These are phyloP conservation scores for Ceratobasidium sp. DNA, from an alignment of 1,284 basidiomycete genomes.

Conservation along the genomic window DNA sequence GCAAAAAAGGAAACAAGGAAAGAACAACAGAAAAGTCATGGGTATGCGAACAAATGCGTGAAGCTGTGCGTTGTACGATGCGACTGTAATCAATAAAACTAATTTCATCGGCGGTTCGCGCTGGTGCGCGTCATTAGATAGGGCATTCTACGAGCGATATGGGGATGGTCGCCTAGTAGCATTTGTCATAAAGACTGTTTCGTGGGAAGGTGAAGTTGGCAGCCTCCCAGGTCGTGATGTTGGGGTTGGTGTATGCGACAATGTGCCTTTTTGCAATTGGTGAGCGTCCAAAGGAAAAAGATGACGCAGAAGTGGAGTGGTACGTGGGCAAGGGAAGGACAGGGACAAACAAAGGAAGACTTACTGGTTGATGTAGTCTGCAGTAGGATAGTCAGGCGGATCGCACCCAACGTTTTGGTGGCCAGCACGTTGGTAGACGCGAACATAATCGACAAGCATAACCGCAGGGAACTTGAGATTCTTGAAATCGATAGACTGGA, in stretches of 20 bases:
- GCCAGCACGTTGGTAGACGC: slow-evolving; percentile 75
- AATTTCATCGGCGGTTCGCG: slow-evolving; percentile 19
- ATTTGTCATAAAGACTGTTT: slow-evolving; percentile 67
- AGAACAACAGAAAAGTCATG: neutral
- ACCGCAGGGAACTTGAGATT: slow-evolving; percentile 69
- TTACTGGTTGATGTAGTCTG: slow-evolving; percentile 60
- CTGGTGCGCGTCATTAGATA: slow-evolving; percentile 3
- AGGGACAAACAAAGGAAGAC: slow-evolving; percentile 14
- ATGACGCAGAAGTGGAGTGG: neutral
- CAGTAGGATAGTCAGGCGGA: slow-evolving; percentile 67
- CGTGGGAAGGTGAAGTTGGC: slow-evolving; percentile 73
- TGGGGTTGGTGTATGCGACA: slow-evolving; percentile 71
- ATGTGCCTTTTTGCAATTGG: slow-evolving; percentile 59
- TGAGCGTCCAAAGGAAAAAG: slow-evolving; percentile 17
- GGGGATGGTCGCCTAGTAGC: slow-evolving; percentile 49
- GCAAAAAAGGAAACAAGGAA: neutral
- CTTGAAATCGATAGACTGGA: slow-evolving; percentile 72
- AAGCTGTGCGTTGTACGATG: slow-evolving; percentile 16
- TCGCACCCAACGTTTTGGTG: slow-evolving; percentile 63
- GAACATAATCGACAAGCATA: slow-evolving; percentile 80
- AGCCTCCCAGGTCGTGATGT: slow-evolving; percentile 75
- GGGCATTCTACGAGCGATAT: neutral
- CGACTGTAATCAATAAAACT: slow-evolving; percentile 25
- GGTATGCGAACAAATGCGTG: slow-evolving; percentile 33
- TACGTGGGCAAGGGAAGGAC: neutral